Conservation (phyloP, 768 basidiomycete species). For the Boletus sp. region DNA sequence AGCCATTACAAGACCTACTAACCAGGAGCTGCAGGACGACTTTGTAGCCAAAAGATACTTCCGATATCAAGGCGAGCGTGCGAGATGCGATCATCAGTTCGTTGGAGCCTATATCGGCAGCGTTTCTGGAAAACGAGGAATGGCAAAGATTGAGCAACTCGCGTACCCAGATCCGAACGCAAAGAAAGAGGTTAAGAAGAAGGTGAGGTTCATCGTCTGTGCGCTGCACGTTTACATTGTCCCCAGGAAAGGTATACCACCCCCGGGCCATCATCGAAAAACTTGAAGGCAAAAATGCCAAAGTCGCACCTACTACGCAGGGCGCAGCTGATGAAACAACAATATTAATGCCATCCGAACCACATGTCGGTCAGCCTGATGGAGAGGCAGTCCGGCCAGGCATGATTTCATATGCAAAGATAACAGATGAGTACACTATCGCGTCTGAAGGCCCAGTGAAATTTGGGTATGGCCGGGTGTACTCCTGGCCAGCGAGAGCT, state of each 20-base stretch:
- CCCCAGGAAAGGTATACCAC: constrained; percentile 72
- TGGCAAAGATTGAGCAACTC: constrained; percentile 73
- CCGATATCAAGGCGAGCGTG: constrained; percentile 85
- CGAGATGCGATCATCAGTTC: constrained; percentile 70
- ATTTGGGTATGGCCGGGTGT: no score
- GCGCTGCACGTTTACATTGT: neutral
- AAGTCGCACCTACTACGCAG: neutral
- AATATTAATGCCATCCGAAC: no score
- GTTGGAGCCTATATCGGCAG: constrained; percentile 76
- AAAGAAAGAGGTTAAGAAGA: constrained; percentile 61
- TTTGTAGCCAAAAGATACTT: constrained; percentile 77
- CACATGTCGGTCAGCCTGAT: no score
- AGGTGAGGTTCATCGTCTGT: constrained; percentile 25
- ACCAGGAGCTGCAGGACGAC: constrained; percentile 63
- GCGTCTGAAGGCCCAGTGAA: no score
- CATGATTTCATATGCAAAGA: no score
- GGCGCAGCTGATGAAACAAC: no score
- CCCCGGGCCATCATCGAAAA: constrained; percentile 83
- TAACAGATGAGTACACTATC: no score
- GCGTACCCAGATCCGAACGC: constrained; percentile 84
- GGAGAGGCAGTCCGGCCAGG: no score
- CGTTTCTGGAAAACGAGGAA: constrained; percentile 74
- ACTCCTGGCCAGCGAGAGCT: no score
- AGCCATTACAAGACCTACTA: constrained; percentile 72
- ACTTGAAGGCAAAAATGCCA: constrained; percentile 59